phyloP scores from a whole-genome alignment of 768 basidiomycete species.

The Sarcodon aspratus region DNA sequence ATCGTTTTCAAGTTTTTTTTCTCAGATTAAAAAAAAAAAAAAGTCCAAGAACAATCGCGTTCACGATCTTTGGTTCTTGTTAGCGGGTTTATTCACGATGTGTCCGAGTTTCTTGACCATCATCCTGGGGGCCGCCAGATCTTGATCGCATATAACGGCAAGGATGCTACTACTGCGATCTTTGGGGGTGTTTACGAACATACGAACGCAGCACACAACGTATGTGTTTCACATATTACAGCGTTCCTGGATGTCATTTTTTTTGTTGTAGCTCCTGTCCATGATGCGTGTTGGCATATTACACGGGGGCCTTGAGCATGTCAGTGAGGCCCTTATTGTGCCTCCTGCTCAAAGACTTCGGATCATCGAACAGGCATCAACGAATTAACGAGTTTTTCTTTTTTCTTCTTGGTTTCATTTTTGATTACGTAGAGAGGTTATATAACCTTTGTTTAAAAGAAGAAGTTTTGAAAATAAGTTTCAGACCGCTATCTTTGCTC shows the following conservation, averaged over 20 bases:
- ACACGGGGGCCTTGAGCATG: conserved; percentile 50
- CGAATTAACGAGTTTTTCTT: not conserved
- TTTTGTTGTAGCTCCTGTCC: conserved; percentile 38
- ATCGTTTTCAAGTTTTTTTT: not conserved
- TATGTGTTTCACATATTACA: conserved; percentile 18
- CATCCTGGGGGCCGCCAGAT: conserved; percentile 71
- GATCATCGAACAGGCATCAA: conserved; percentile 2
- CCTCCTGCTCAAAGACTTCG: conserved; percentile 33
- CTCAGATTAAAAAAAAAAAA: not conserved
- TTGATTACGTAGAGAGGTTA: not conserved
- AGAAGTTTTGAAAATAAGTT: too few relatives aligned
- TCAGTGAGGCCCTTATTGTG: conserved; percentile 27
- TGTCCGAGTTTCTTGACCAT: conserved; percentile 55
- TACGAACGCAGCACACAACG: conserved; percentile 75
- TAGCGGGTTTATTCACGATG: conserved; percentile 83
- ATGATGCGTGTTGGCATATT: conserved; percentile 72
- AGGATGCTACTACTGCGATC: conserved; percentile 77
- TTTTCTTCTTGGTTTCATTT: not conserved
- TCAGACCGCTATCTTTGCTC: not conserved
- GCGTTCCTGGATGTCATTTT: not conserved
- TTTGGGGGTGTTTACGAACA: conserved; percentile 79
- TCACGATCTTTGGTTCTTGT: conserved; percentile 58
- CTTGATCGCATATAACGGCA: conserved; percentile 53
- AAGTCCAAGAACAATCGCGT: conserved; percentile 61
- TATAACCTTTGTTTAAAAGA: not conserved